Evolutionary conservation across 2,329 filamentous ascomycete species (phyloP).

Genomic region (Arthrinium puccinioides): DNA sequence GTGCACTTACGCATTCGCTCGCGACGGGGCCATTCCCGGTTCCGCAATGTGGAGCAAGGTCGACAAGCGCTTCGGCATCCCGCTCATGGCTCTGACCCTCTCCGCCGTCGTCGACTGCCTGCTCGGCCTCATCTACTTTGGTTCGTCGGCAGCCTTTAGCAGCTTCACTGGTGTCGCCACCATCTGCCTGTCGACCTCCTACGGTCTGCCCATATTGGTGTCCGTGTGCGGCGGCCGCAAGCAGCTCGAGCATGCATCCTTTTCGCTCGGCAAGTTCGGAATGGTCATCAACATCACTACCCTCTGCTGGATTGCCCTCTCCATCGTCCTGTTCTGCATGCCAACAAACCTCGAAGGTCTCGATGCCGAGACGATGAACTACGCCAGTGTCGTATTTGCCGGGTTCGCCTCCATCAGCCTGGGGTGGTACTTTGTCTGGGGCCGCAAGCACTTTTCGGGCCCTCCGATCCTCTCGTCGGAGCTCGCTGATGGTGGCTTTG

Average conservation of each 20-base stretch:
- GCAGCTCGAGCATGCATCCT: conserved; percentile 58
- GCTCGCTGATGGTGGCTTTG: conserved; percentile 11
- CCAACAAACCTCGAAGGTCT: conserved; percentile 52
- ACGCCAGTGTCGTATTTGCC: conserved; percentile 58
- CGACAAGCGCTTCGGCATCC: conserved; percentile 59
- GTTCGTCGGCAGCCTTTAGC: conserved; percentile 69
- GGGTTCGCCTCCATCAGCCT: conserved; percentile 54
- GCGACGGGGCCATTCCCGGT: conserved; percentile 68
- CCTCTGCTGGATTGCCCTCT: conserved; percentile 63
- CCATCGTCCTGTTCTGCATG: conserved; percentile 72
- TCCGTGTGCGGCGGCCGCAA: conserved; percentile 60
- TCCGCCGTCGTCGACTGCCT: conserved; percentile 63
- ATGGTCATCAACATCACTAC: conserved; percentile 60
- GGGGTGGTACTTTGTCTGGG: conserved; percentile 56
- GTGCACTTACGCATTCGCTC: conserved; percentile 70
- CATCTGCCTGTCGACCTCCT: conserved; percentile 69
- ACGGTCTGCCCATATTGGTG: conserved; percentile 69
- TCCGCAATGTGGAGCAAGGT: conserved; percentile 60
- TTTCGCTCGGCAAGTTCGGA: conserved; percentile 63
- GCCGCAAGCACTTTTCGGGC: conserved; percentile 56
- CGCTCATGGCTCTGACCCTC: conserved; percentile 61
- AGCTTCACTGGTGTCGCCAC: conserved; percentile 75
- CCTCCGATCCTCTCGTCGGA: conserved; percentile 32
- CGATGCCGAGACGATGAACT: conserved; percentile 53
- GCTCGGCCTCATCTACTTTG: conserved; percentile 73